Evolutionary conservation across 1,284 basidiomycete species (phyloP).

Genomic region (Leccinum holopus): DNA sequence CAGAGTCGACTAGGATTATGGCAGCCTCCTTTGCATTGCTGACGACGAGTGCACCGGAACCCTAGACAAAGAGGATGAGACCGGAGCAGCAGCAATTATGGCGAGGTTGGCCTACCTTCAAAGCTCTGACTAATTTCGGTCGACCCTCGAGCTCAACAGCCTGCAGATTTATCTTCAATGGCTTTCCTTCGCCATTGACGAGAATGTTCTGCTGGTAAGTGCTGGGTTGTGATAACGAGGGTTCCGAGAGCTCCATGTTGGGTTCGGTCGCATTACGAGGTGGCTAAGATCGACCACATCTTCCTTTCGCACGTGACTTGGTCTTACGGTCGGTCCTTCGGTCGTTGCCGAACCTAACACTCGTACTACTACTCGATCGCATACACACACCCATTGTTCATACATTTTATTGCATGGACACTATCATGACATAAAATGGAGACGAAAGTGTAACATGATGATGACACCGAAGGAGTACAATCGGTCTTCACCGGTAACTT

Average conservation of each 20-base stretch:
- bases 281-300: background rate
- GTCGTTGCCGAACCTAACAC: background rate
- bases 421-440: constrained; percentile 48
- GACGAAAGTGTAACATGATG: constrained; percentile 45
- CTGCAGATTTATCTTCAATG: constrained; percentile 49
- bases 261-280: constrained; percentile 3
- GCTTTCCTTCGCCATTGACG: constrained; percentile 23
- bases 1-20: constrained; percentile 56
- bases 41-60: constrained; percentile 50
- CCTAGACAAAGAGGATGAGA: constrained; percentile 36
- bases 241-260: constrained; percentile 26
- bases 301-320: constrained; percentile 18
- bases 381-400: constrained; percentile 9
- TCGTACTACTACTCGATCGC: background rate
- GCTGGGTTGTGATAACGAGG: constrained; percentile 17
- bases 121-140: constrained; percentile 48
- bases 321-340: background rate
- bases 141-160: constrained; percentile 49
- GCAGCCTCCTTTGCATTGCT: constrained; percentile 48
- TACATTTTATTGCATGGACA: constrained; percentile 39
- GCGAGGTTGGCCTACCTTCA: constrained; percentile 43
- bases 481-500: constrained; percentile 81
- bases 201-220: constrained; percentile 25
- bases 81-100: background rate
- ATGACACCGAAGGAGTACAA: constrained; percentile 28